Conservation (phyloP, 108 stramenopile species). For the Parietichytrium sp. region DNA sequence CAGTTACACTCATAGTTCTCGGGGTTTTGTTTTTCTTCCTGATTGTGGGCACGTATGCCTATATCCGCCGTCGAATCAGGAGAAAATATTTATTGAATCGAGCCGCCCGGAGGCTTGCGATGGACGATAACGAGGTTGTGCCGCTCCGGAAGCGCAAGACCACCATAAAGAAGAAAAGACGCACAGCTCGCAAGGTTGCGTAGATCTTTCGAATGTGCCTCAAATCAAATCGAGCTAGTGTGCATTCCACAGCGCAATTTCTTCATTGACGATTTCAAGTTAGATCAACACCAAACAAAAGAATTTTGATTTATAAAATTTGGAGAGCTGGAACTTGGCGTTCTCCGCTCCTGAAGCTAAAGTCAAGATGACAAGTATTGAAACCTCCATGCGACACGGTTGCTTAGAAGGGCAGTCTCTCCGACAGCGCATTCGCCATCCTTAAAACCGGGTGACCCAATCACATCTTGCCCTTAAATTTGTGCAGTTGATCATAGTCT, state of each 20-base stretch:
- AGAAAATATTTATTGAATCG: background rate
- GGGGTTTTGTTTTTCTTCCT: background rate
- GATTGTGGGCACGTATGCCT: background rate
- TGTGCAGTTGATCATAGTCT: background rate
- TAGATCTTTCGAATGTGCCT: no score
- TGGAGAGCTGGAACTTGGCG: no score
- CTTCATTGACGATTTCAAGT: no score
- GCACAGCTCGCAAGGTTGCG: background rate
- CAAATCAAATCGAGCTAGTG: no score
- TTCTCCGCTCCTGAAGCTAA: no score
- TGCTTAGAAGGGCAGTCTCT: no score
- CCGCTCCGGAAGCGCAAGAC: background rate
- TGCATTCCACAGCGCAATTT: no score
- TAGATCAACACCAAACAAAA: no score
- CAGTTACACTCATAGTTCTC: conserved; percentile 39
- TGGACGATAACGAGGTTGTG: background rate
- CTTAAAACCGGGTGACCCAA: background rate
- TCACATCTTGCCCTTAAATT: conserved; percentile 20
- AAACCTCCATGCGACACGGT: no score
- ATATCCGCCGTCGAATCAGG: conserved; percentile 24
- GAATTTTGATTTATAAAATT: no score
- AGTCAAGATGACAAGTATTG: no score
- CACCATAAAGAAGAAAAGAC: conserved; percentile 15
- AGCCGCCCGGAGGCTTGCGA: background rate
- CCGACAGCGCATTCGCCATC: no score